Evolutionary conservation across 1,139 yeast genomes (phyloP), one percentile per base, ranked within the genome.

Genomic region (Starmera stellimalicola): DNA sequence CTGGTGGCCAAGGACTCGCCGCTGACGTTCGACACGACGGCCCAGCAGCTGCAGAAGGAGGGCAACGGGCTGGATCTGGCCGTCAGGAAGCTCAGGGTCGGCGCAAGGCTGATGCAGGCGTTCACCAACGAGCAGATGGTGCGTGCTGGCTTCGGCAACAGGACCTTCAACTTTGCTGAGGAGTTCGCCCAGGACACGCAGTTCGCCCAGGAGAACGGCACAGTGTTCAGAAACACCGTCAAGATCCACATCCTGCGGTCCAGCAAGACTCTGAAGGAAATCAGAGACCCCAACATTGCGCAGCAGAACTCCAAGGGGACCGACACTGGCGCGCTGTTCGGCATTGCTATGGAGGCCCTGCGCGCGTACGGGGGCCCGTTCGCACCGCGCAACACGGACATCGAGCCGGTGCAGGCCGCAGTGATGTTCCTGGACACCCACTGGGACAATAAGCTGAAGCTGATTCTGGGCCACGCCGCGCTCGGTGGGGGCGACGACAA

Each of bases 51-150:
- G 18, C 55, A 60, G 27, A 56, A 67, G 27, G 94, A 84, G 46
- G 77, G 77, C 2, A 78, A 85, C 40, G 73, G 68, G n/a, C 51
- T 88, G 17, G 79, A 78, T 14, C 57, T 77, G n/a, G 96, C 96
- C 0, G 62, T 84, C 16, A 65, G 66, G 43, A 87, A 84, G 53
- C 55, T 91, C 44, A 74, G 94, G 47, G 73, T 85, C 40, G 96
- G 88, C 7, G 95, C 84, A 4, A 67, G 95, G 48, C 55, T 91
- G 55, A 85, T 87, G 95, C 88, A 85, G 49, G 95, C 96, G 1
- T 88, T 74, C 53, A 88, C 97, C 1, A 79, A 78, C 45, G 96
- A 91, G 45, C 96, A 88, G 52, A 85, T 91, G 95, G 59, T 77
- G 37, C 62, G 77, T 27, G 69, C 71, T 35, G 93, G 94, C 0